phyloP scores from a whole-genome alignment of 305 asterid species.

The Vinca major region DNA sequence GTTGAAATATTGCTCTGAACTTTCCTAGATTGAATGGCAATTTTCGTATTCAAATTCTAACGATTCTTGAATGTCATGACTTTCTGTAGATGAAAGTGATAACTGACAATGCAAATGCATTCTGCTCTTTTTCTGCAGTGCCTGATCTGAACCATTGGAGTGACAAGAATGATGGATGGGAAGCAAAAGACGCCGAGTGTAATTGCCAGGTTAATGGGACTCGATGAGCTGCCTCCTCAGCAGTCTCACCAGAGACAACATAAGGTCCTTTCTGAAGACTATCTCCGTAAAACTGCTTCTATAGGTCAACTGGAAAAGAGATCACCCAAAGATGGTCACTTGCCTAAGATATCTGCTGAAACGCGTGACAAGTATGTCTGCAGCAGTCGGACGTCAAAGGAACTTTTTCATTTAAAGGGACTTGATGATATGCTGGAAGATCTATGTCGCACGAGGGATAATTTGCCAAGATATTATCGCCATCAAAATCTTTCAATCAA shows the following conservation, averaged over 20 bases:
- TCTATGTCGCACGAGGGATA: neutral
- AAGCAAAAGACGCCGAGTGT: slow-evolving; percentile 43
- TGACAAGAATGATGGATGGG: slow-evolving; percentile 31
- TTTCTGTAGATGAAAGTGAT: neutral
- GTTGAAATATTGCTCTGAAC: neutral
- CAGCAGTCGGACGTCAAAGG: slow-evolving; percentile 14
- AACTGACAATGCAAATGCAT: slow-evolving; percentile 3
- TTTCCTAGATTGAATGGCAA: too few relatives aligned
- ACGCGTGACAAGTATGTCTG: slow-evolving; percentile 17
- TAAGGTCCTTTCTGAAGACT: slow-evolving; percentile 51
- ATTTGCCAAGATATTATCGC: neutral
- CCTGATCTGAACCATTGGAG: slow-evolving; percentile 19
- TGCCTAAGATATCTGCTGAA: slow-evolving; percentile 19
- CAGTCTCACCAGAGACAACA: slow-evolving; percentile 22
- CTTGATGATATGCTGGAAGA: slow-evolving; percentile 9
- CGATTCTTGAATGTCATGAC: neutral
- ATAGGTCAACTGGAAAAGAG: slow-evolving; percentile 39
- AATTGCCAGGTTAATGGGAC: slow-evolving; percentile 46
- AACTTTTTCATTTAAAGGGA: slow-evolving; percentile 9
- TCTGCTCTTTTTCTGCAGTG: slow-evolving; percentile 15
- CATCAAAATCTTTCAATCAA: too few relatives aligned
- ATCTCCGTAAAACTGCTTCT: slow-evolving; percentile 45
- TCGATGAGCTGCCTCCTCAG: slow-evolving; percentile 36
- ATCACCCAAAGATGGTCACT: slow-evolving; percentile 20
- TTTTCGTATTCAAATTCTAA: neutral